Evolutionary conservation across 306 rosid species (phyloP).

Genomic region (Boehmeria nivea): DNA sequence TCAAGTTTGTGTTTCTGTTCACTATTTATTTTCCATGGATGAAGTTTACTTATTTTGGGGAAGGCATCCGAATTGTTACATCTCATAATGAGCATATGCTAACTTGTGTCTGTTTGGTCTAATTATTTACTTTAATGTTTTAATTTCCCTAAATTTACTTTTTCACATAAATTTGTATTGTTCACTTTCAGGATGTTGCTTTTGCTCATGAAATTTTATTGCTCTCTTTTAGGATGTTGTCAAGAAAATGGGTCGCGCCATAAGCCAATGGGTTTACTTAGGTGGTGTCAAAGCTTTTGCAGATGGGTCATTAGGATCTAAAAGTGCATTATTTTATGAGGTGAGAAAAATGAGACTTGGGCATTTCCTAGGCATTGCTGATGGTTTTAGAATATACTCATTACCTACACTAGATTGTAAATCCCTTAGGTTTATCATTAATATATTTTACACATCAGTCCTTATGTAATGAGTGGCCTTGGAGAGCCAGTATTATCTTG

Average conservation of each 20-base stretch:
- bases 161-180: no score
- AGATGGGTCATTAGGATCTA: constrained; percentile 87
- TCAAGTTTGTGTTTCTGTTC: no score
- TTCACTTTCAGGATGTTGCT: not conserved
- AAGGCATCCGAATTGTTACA: no score
- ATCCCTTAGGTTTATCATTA: no score
- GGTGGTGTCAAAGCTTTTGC: constrained; percentile 91
- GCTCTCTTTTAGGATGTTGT: constrained; percentile 50
- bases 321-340: constrained; percentile 79
- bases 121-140: not conserved
- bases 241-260: constrained; percentile 39
- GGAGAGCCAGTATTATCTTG: no score
- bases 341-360: constrained; percentile 36
- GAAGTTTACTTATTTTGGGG: no score
- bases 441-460: no score
- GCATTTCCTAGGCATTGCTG: no score
- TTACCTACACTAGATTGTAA: not conserved
- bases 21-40: no score
- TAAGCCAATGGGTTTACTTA: constrained; percentile 76
- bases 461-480: no score
- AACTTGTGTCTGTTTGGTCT: not conserved
- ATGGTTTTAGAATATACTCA: not conserved
- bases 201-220: constrained; percentile 13
- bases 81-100: no score
- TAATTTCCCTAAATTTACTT: not conserved